These are phyloP conservation scores for Neospora caninum DNA, from an alignment of 169 alveolate species.

Conservation along the genomic window DNA sequence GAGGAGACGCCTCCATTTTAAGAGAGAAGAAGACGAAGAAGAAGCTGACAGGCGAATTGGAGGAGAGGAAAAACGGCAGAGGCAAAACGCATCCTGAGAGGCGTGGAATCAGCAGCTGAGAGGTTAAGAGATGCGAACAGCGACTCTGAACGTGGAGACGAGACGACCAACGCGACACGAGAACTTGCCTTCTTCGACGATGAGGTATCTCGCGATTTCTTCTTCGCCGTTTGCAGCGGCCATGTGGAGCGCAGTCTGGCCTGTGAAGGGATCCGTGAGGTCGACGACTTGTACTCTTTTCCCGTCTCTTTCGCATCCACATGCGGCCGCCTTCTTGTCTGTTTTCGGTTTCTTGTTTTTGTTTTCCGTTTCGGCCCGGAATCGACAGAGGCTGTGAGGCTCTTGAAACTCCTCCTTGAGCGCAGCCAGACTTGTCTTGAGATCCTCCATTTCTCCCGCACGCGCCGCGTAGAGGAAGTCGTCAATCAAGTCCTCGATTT, in stretches of 20 bases:
- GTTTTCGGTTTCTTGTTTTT: background rate
- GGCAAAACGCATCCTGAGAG: no score
- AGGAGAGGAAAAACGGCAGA: no score
- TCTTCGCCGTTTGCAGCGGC: background rate
- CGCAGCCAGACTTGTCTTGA: background rate
- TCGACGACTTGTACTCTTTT: background rate
- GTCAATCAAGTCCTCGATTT: background rate
- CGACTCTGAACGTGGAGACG: no score
- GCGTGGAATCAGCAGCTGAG: no score
- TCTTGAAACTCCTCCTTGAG: background rate
- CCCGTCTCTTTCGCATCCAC: background rate
- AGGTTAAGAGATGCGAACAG: no score
- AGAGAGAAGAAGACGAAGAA: no score
- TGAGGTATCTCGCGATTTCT: background rate
- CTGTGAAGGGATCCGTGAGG: background rate
- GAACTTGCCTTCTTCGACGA: background rate
- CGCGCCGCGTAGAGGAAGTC: slow-evolving; percentile 23
- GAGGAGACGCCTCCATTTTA: no score
- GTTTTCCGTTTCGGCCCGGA: background rate
- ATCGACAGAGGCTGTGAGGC: background rate
- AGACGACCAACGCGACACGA: no score
- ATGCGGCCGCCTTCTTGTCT: background rate
- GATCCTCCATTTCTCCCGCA: background rate
- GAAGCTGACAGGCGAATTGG: no score
- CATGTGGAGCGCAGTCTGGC: slow-evolving; percentile 12